These are phyloP conservation scores for Emericellopsis cladophorae DNA, from an alignment of 2,329 filamentous ascomycete genomes.

Conservation along the genomic window DNA sequence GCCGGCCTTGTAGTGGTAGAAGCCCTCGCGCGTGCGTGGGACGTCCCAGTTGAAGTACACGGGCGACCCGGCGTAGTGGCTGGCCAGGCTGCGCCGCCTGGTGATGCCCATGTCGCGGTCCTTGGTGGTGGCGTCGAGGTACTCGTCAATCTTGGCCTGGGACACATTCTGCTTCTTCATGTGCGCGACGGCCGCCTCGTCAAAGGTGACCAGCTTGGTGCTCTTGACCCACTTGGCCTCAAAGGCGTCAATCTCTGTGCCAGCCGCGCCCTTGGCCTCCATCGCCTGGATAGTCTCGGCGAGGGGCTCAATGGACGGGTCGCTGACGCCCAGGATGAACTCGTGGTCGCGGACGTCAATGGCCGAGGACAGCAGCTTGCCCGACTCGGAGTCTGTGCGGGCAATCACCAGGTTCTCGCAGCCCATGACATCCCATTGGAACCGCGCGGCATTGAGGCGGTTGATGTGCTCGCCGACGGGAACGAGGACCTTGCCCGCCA, in stretches of 20 bases:
- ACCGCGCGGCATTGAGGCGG: slow-evolving; percentile 77
- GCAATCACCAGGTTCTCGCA: slow-evolving; percentile 90
- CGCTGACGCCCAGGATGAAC: slow-evolving; percentile 81
- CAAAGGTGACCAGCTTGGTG: slow-evolving; percentile 78
- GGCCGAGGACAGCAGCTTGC: slow-evolving; percentile 76
- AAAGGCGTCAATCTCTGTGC: slow-evolving; percentile 71
- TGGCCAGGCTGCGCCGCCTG: slow-evolving; percentile 61
- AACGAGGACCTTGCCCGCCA: slow-evolving; percentile 92
- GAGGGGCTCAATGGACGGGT: slow-evolving; percentile 61
- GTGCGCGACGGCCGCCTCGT: slow-evolving; percentile 75
- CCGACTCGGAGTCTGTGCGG: slow-evolving; percentile 89
- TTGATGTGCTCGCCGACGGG: slow-evolving; percentile 95
- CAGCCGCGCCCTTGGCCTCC: slow-evolving; percentile 67
- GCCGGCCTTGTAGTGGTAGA: slow-evolving; percentile 80
- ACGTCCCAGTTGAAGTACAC: slow-evolving; percentile 84
- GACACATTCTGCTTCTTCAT: slow-evolving; percentile 53
- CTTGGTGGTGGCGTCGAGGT: slow-evolving; percentile 46
- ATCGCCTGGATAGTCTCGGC: slow-evolving; percentile 83
- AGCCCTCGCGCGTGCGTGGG: slow-evolving; percentile 85
- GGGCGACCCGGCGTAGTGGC: slow-evolving; percentile 50
- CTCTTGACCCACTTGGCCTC: slow-evolving; percentile 82
- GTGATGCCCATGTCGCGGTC: slow-evolving; percentile 68
- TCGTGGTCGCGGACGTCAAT: slow-evolving; percentile 94
- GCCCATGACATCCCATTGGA: slow-evolving; percentile 98
- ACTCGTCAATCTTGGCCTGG: slow-evolving; percentile 52